These are phyloP conservation scores for Yarrowia bubula DNA, from an alignment of 805 yeast species.

Conservation along the genomic window DNA sequence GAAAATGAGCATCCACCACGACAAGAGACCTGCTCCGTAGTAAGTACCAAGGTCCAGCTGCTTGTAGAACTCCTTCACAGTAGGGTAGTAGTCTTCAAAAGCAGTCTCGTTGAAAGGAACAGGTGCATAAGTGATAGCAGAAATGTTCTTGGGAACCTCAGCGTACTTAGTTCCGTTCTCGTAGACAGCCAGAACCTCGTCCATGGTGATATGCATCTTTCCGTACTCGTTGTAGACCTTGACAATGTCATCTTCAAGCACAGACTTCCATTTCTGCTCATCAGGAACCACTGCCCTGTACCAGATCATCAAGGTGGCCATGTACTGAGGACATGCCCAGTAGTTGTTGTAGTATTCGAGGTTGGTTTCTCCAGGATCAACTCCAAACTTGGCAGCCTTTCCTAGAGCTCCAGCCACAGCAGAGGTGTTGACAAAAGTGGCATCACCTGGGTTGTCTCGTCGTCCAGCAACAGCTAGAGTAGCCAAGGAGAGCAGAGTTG, in stretches of 20 bases:
- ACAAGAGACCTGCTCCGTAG: slow-evolving; percentile 35
- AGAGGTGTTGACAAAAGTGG: neutral
- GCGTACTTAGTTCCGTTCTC: slow-evolving; percentile 6
- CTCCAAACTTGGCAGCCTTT: slow-evolving; percentile 45
- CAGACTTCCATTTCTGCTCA: neutral
- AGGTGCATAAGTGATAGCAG: neutral
- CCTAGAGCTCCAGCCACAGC: neutral
- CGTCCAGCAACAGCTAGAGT: neutral
- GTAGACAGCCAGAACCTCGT: neutral
- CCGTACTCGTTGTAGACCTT: slow-evolving; percentile 1
- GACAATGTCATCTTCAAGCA: neutral
- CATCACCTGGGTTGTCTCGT: neutral
- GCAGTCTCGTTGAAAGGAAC: slow-evolving; percentile 12
- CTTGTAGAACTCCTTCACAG: slow-evolving; percentile 14
- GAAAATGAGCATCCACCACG: slow-evolving; percentile 37
- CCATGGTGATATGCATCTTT: neutral
- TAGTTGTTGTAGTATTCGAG: slow-evolving; percentile 56
- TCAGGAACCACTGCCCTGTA: neutral
- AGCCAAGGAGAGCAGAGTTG: neutral
- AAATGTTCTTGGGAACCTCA: slow-evolving; percentile 4
- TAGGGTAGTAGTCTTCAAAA: neutral
- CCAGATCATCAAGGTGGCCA: neutral
- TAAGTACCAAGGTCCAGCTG: slow-evolving; percentile 17
- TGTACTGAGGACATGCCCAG: slow-evolving; percentile 7
- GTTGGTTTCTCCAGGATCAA: slow-evolving; percentile 61